Conservation (phyloP, 2,329 filamentous ascomycete species). For the Trichoderma endophyticum region DNA sequence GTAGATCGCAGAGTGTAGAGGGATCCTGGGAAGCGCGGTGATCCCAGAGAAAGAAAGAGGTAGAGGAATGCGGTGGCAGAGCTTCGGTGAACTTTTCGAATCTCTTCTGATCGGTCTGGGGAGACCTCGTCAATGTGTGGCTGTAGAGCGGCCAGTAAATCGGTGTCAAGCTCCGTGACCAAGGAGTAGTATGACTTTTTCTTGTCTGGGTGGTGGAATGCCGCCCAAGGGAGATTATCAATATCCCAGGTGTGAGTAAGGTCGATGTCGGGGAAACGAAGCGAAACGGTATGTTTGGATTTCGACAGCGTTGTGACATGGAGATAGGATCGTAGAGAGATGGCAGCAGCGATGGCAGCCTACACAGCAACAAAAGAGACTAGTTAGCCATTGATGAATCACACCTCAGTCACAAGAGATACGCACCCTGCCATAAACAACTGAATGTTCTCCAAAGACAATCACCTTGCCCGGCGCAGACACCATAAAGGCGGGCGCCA, state of each 20-base stretch:
- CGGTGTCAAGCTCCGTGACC: constrained; percentile 77
- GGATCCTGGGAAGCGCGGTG: constrained; percentile 72
- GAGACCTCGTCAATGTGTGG: constrained; percentile 76
- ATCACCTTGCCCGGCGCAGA: constrained; percentile 98
- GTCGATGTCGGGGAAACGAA: constrained; percentile 88
- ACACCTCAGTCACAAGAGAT: neutral
- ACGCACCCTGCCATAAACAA: constrained; percentile 89
- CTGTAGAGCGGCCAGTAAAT: constrained; percentile 75
- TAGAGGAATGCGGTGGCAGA: constrained; percentile 88
- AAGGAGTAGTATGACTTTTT: constrained; percentile 95
- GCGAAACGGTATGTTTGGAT: constrained; percentile 79
- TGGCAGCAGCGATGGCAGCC: constrained; percentile 90
- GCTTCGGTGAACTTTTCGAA: constrained; percentile 78
- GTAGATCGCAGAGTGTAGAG: constrained; percentile 90
- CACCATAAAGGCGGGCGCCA: constrained; percentile 93
- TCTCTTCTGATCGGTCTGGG: constrained; percentile 59
- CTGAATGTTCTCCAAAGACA: constrained; percentile 94
- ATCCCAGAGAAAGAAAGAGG: constrained; percentile 83
- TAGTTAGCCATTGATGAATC: neutral
- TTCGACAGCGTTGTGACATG: constrained; percentile 93
- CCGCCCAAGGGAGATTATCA: constrained; percentile 80
- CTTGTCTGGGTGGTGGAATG: constrained; percentile 75
- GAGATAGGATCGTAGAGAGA: constrained; percentile 92
- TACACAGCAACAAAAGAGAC: constrained; percentile 32
- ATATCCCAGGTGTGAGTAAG: constrained; percentile 93